These are phyloP conservation scores for Durusdinium trenchii DNA, from an alignment of 73 alveolate genomes.

Conservation along the genomic window DNA sequence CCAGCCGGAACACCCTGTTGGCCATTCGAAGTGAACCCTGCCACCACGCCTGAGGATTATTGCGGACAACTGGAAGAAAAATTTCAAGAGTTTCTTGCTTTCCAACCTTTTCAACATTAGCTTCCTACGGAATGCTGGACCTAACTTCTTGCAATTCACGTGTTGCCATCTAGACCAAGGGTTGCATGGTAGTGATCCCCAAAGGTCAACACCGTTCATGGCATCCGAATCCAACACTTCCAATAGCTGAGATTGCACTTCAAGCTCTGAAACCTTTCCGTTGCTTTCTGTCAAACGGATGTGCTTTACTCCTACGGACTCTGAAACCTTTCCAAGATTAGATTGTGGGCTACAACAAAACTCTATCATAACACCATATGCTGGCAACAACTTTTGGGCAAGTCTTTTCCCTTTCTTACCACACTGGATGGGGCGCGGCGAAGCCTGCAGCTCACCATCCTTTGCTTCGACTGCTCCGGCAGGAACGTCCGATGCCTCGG, in stretches of 20 bases:
- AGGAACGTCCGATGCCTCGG: background rate
- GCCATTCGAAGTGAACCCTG: conserved; percentile 23
- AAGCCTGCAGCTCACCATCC: background rate
- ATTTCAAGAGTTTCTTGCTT: background rate
- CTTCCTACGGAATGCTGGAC: background rate
- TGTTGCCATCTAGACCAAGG: background rate
- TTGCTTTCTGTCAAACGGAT: background rate
- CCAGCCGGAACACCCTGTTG: conserved; percentile 14
- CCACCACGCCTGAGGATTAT: background rate
- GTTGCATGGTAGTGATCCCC: conserved; percentile 31
- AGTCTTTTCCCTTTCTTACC: background rate
- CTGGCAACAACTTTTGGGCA: background rate
- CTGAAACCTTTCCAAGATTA: background rate
- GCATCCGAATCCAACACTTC: background rate
- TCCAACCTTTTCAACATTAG: background rate
- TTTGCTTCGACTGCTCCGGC: background rate
- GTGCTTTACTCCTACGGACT: background rate
- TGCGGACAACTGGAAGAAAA: background rate
- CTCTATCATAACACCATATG: background rate
- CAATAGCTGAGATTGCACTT: background rate
- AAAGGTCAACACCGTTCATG: background rate
- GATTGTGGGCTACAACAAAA: background rate
- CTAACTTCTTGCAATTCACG: background rate
- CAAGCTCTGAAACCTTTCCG: background rate
- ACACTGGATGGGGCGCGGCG: background rate